These are phyloP conservation scores for Alternaria sp. DNA, from an alignment of 2,329 filamentous ascomycete genomes.

Conservation along the genomic window DNA sequence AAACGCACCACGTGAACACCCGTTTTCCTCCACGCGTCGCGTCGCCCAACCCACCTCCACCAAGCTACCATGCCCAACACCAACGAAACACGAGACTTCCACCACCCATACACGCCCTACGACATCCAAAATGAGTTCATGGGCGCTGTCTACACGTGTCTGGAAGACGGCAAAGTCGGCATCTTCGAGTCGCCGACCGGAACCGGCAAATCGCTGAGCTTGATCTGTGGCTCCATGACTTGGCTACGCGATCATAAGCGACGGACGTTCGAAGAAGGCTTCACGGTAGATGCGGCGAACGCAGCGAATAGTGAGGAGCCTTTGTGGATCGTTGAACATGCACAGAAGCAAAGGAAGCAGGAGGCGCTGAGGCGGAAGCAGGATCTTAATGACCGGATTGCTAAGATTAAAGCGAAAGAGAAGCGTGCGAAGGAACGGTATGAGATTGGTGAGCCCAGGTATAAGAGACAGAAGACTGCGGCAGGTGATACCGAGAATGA, in stretches of 20 bases:
- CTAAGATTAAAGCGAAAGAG: conserved; percentile 66
- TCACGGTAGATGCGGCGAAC: conserved; percentile 56
- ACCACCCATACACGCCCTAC: conserved; percentile 88
- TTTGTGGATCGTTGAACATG: conserved; percentile 82
- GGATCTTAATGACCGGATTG: conserved; percentile 76
- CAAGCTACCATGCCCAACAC: conserved; percentile 22
- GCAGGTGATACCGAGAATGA: conserved; percentile 14
- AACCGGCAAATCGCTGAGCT: conserved; percentile 87
- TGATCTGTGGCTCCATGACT: conserved; percentile 87
- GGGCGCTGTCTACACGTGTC: conserved; percentile 78
- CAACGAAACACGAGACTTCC: conserved; percentile 63
- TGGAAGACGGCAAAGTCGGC: conserved; percentile 80
- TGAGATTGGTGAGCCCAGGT: conserved; percentile 54
- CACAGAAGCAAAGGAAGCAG: conserved; percentile 70
- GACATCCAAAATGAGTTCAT: conserved; percentile 89
- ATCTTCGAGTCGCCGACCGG: conserved; percentile 95
- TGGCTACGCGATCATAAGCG: conserved; percentile 88
- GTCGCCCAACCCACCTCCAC: not conserved
- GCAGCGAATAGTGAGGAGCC: conserved; percentile 71
- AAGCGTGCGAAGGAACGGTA: conserved; percentile 65
- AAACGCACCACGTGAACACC: conserved; percentile 15
- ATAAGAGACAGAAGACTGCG: conserved; percentile 52
- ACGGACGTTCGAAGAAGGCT: conserved; percentile 61
- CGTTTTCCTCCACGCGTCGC: conserved; percentile 10
- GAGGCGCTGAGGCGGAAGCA: conserved; percentile 71